Evolutionary conservation across 2,329 filamentous ascomycete genomes (phyloP), one percentile per base, ranked within the genome.

Genomic region (Claviceps arundinis): DNA sequence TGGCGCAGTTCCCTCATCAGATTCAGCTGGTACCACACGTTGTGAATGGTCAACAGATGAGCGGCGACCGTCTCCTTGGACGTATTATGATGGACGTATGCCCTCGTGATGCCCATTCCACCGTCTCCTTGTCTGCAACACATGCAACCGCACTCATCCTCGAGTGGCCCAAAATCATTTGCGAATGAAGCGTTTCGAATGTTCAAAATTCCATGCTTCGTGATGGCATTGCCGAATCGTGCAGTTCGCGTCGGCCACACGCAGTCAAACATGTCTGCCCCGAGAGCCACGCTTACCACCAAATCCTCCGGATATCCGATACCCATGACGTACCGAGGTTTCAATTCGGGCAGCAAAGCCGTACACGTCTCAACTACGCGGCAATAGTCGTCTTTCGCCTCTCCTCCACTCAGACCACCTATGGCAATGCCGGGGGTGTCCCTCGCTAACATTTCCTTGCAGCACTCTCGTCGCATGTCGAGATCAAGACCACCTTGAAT

Each of bases 251-350:
- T 97, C 1, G 93, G 94, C 93, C 93, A 98, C 6, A 98, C 93
- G 64, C 94, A 98, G 70, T 98, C 93, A 65, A 98, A 98, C 93
- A 98, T 98, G 69, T 98, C 93, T 48, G 93, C 93, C 3, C 93
- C 93, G 0, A 98, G 76, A 1, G 93, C 93, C 4, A 96, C 84
- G 50, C 89, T 94, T 41, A 98, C 90, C 2, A 98, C 80, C 52
- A 98, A 74, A 63, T 98, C 93, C 70, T 97, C 93, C 1, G 93
- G 93, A 67, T 96, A 98, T 13, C 93, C 89, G 59, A 98, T 93
- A 17, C 93, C 93, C 94, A 98, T 98, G 53, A 98, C 91, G 70
- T 98, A 98, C 65, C 93, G 80, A n/a, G 93, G 93, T 69, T 98
- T 98, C 56, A 87, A 74, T 53, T 91, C 85, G 0, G 94, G 94